These are phyloP conservation scores for Globisporangium viniferum DNA, from an alignment of 352 stramenopile species.

Conservation along the genomic window DNA sequence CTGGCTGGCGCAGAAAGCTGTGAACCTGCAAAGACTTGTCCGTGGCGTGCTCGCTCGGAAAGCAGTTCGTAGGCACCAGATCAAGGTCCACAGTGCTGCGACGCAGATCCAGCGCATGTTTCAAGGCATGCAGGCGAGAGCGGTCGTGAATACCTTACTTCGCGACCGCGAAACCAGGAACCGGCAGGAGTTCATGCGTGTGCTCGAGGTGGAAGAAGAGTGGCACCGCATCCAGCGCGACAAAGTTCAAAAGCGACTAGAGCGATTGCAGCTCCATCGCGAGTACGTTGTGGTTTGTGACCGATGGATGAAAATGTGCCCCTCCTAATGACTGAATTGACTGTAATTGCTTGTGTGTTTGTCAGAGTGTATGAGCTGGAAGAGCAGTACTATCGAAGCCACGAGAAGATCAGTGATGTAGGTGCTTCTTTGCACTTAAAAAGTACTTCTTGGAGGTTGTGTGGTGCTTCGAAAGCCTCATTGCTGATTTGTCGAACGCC, in stretches of 20 bases:
- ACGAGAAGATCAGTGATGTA: conserved; percentile 68
- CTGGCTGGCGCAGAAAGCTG: conserved; percentile 44
- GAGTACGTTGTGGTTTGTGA: conserved; percentile 28
- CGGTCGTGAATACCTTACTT: conserved; percentile 34
- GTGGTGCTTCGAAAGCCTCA: not conserved
- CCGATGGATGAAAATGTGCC: not conserved
- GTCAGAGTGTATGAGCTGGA: conserved; percentile 59
- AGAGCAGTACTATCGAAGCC: conserved; percentile 56
- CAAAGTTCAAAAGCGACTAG: conserved; percentile 46
- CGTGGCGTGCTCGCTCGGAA: conserved; percentile 48
- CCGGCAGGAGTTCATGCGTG: conserved; percentile 60
- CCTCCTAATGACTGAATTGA: not conserved
- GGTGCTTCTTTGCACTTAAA: not conserved
- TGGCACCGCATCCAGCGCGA: conserved; percentile 63
- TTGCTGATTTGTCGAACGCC: not conserved
- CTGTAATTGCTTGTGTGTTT: not conserved
- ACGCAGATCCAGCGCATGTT: conserved; percentile 69
- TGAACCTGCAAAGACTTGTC: conserved; percentile 54
- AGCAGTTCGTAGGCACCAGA: conserved; percentile 20
- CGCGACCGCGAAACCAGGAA: conserved; percentile 60
- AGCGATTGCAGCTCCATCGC: conserved; percentile 49
- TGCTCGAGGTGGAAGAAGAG: conserved; percentile 68
- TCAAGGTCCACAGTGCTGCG: conserved; percentile 21
- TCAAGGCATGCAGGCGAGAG: conserved; percentile 49
- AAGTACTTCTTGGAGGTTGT: not conserved